These are phyloP conservation scores for Xylariales sp. DNA, from an alignment of 2,329 filamentous ascomycete species.

Conservation along the genomic window DNA sequence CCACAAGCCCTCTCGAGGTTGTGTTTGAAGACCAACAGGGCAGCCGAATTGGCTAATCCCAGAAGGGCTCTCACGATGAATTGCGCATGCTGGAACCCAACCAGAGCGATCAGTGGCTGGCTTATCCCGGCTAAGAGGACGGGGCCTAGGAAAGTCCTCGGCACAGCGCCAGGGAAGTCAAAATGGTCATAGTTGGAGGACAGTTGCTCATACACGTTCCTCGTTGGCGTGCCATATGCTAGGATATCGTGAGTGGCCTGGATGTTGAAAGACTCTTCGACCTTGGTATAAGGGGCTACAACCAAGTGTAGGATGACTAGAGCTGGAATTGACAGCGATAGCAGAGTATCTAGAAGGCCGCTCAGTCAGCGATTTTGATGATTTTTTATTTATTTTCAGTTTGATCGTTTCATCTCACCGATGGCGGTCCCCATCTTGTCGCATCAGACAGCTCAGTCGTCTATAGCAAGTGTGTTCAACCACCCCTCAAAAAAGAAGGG, in stretches of 20 bases:
- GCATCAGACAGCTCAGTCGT: neutral
- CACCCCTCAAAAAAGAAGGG: neutral
- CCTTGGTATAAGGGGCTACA: slow-evolving; percentile 90
- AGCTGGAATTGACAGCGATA: slow-evolving; percentile 69
- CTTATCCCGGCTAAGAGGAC: slow-evolving; percentile 79
- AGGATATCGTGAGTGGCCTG: slow-evolving; percentile 94
- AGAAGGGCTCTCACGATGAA: slow-evolving; percentile 79
- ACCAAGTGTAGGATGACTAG: slow-evolving; percentile 76
- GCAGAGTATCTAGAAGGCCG: slow-evolving; percentile 55
- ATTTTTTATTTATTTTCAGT: neutral
- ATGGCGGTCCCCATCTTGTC: slow-evolving; percentile 43
- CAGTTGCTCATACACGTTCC: slow-evolving; percentile 65
- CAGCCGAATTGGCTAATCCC: slow-evolving; percentile 78
- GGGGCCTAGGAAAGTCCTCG: slow-evolving; percentile 88
- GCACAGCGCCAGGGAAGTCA: slow-evolving; percentile 89
- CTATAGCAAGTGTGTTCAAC: neutral
- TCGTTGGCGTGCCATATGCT: slow-evolving; percentile 77
- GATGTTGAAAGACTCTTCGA: slow-evolving; percentile 98
- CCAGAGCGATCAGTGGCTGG: slow-evolving; percentile 71
- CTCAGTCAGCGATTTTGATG: slow-evolving; percentile 20
- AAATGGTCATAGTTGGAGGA: slow-evolving; percentile 85
- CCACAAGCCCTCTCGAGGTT: slow-evolving; percentile 77
- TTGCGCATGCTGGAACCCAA: slow-evolving; percentile 67
- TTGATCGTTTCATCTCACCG: slow-evolving; percentile 38
- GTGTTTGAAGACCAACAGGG: slow-evolving; percentile 73